Percentiles rank a stretch among this genome's conserved stretches.
phyloP scores from a whole-genome alignment of 2,329 filamentous ascomycete genomes.

The Ilyonectria destructans region DNA sequence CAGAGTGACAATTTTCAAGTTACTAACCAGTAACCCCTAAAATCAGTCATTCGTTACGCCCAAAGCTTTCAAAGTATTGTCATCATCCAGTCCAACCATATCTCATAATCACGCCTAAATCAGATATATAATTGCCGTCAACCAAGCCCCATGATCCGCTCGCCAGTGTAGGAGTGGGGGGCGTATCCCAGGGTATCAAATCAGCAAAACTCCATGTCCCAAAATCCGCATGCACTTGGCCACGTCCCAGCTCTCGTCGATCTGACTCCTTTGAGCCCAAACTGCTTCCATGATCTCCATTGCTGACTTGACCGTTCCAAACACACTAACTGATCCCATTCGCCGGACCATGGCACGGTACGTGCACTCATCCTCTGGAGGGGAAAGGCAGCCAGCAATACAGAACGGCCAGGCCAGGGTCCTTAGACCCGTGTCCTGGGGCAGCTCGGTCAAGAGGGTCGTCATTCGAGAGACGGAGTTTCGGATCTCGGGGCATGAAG shows the following conservation, averaged over 20 bases:
- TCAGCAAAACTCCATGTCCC: conserved; percentile 58
- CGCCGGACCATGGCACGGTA: conserved; percentile 59
- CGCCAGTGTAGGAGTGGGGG: background rate
- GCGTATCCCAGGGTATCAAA: conserved; percentile 50
- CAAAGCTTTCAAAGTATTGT: background rate
- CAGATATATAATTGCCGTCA: background rate
- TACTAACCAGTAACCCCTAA: background rate
- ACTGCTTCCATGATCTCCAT: conserved; percentile 64
- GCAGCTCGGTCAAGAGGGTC: conserved; percentile 54
- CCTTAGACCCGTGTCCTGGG: conserved; percentile 52
- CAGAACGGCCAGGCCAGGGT: conserved; percentile 61
- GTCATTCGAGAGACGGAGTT: conserved; percentile 53
- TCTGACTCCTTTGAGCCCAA: conserved; percentile 59
- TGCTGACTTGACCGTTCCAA: conserved; percentile 63
- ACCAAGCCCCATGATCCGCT: background rate
- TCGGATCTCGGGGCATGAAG: conserved; percentile 60
- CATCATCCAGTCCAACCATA: conserved; percentile 3
- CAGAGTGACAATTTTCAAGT: conserved; percentile 9
- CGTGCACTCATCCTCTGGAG: conserved; percentile 58
- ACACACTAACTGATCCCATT: conserved; percentile 62
- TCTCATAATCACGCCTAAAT: conserved; percentile 19
- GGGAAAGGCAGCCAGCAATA: conserved; percentile 60
- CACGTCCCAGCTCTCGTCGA: conserved; percentile 63
- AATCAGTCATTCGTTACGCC: conserved; percentile 16
- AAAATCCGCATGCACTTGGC: conserved; percentile 60